phyloP scores from a whole-genome alignment of 495 filamentous ascomycete genomes.

The Aspergillus egyptiacus region DNA sequence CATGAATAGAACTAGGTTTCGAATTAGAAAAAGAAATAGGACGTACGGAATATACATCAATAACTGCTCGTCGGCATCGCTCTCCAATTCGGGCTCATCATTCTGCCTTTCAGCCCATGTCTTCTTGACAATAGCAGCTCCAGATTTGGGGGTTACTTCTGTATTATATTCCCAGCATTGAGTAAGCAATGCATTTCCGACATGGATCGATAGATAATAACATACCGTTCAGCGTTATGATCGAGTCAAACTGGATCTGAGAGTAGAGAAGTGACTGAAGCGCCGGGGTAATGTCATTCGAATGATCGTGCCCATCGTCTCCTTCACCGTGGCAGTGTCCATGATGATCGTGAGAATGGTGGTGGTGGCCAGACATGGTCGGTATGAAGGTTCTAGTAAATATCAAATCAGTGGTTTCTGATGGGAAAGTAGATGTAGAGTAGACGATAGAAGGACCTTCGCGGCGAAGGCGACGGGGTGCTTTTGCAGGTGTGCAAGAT shows the following conservation, averaged over 20 bases:
- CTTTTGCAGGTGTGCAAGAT: not conserved
- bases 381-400: not conserved
- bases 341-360: constrained; percentile 39
- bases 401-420: not conserved
- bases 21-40: not conserved
- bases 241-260: constrained; percentile 81
- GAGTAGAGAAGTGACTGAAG: constrained; percentile 82
- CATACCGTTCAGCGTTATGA: constrained; percentile 74
- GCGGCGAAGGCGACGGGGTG: not conserved
- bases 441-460: not conserved
- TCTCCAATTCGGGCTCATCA: constrained; percentile 65
- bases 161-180: constrained; percentile 5
- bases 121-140: constrained; percentile 75
- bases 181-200: no score
- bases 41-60: constrained; percentile 85
- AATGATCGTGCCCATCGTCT: constrained; percentile 61
- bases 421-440: not conserved
- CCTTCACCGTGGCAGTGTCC: constrained; percentile 40
- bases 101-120: constrained; percentile 77
- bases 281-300: constrained; percentile 86
- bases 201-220: not conserved
- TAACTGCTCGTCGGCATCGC: constrained; percentile 89
- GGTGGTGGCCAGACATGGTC: constrained; percentile 39
- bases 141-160: constrained; percentile 59
- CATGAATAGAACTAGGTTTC: not conserved